phyloP scores from a whole-genome alignment of 2,329 filamentous ascomycete genomes.

The Aspergillus oerlinghausenensis region DNA sequence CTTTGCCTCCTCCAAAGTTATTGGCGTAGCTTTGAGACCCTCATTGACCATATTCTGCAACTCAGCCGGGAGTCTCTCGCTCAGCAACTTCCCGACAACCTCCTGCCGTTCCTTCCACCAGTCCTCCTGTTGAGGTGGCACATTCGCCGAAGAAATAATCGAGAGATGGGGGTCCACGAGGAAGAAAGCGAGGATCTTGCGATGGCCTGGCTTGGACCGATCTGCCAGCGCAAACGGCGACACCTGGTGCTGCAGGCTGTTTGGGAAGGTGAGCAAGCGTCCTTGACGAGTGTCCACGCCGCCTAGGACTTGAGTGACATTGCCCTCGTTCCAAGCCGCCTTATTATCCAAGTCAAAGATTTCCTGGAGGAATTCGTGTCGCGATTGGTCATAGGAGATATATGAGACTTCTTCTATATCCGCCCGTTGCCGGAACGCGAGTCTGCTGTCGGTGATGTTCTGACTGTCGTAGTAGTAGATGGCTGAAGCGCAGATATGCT shows the following conservation, averaged over 20 bases:
- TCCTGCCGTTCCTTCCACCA: conserved; percentile 37
- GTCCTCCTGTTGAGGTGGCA: conserved; percentile 47
- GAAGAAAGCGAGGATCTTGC: conserved; percentile 55
- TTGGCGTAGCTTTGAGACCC: conserved; percentile 17
- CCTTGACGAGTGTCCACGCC: conserved; percentile 3
- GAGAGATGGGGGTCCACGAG: conserved; percentile 53
- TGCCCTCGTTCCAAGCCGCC: neutral
- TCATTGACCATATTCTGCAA: conserved; percentile 26
- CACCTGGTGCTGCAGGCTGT: conserved; percentile 48
- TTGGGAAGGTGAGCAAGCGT: conserved; percentile 9
- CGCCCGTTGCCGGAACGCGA: conserved; percentile 47
- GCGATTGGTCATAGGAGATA: conserved; percentile 1
- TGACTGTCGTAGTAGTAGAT: conserved; percentile 62
- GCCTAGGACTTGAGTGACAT: conserved; percentile 10
- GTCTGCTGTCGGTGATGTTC: conserved; percentile 54
- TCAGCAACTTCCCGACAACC: conserved; percentile 9
- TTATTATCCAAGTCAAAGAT: conserved; percentile 20
- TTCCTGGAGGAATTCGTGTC: conserved; percentile 2
- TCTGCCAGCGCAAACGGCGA: conserved; percentile 49
- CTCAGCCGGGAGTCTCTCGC: conserved; percentile 14
- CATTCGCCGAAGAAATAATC: conserved; percentile 50
- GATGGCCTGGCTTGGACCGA: conserved; percentile 49
- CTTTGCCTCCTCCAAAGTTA: conserved; percentile 37
- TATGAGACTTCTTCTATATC: neutral
- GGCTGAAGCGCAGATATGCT: conserved; percentile 60